phyloP scores from a whole-genome alignment of 257 asterid genomes.

The Nicotiana sylvestris region DNA sequence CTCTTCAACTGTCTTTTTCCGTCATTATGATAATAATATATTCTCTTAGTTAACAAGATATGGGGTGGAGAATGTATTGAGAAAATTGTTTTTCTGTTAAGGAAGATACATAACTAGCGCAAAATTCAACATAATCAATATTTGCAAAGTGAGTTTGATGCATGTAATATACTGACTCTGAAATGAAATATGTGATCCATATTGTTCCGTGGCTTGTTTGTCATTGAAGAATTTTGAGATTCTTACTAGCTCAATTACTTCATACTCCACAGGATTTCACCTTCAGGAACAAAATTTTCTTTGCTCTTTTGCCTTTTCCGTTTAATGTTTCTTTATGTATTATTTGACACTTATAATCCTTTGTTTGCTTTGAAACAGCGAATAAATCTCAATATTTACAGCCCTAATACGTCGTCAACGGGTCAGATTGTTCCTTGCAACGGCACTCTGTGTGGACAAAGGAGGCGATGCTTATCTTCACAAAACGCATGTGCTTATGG shows the following conservation, averaged over 20 bases:
- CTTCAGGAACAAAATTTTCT: neutral
- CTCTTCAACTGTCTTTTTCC: neutral
- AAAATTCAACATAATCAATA: neutral
- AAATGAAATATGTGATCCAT: neutral
- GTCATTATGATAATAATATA: neutral
- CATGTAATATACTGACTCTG: neutral
- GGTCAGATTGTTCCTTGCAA: slow-evolving; percentile 66
- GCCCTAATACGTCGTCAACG: slow-evolving; percentile 62
- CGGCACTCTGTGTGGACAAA: slow-evolving; percentile 56
- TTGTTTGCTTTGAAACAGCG: slow-evolving; percentile 41
- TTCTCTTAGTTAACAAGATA: neutral
- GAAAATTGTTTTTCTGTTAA: neutral
- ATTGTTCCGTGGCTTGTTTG: neutral
- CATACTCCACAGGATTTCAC: neutral
- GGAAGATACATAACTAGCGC: neutral
- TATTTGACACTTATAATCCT: neutral
- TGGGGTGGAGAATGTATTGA: neutral
- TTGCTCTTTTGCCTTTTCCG: neutral
- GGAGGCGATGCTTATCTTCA: slow-evolving; percentile 44
- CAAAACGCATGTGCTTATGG: slow-evolving; percentile 76
- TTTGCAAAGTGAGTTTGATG: neutral
- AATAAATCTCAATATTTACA: slow-evolving; percentile 63
- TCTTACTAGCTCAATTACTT: neutral
- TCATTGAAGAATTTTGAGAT: neutral
- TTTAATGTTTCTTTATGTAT: neutral